Evolutionary conservation across 306 rosid genomes (phyloP), one percentile per base, ranked within the genome.

Genomic region (Fragaria vesca): DNA sequence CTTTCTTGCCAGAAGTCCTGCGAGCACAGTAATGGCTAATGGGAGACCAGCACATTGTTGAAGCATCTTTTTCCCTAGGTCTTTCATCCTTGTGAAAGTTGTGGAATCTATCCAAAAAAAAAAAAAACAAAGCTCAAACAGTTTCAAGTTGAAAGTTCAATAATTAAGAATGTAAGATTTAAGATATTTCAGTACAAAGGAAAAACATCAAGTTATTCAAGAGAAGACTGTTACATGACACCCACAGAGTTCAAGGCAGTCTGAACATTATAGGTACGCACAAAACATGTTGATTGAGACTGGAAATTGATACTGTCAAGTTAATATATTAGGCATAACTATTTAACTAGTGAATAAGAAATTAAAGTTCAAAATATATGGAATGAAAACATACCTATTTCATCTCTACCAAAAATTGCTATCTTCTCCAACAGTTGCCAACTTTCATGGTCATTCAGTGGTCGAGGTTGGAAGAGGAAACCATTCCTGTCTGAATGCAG

Each of bases 361-460:
- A 71, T 21, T 18, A n/a, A 72, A 3, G 3, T 3, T 3, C 20
- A 66, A 8, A 66, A 3, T 12, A 7, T 7, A 2, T 17, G 24
- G 24, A 20, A 10, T 36, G 46, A 36, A 8, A 36, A 36, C 42
- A 2, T 66, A 66, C 47, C 11, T 18, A 2, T 6, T 9, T 66
- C 46, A 1, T 40, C 20, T n/a, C 69, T 58, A 20, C 80, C 66
- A 12, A 0, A 9, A 54, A 83, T 69, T 58, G 89, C 87, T 67
- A 85, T 89, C 76, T 81, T 81, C 72, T 81, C 57, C 78, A 85
- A 83, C 76, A 89, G 38, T 26, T 32, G 69, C 93, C 89, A 89
- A 36, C 90, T 80, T 34, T 78, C 84, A 42, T 76, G 76, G 32
- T 76, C 73, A 21, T 72, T 76, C 8, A 89, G 72, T 81, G 75